A percentile compares a stretch with the other conserved stretches of the same genome.
phyloP scores from a whole-genome alignment of 1,139 yeast species.

The Taphrina populina region DNA sequence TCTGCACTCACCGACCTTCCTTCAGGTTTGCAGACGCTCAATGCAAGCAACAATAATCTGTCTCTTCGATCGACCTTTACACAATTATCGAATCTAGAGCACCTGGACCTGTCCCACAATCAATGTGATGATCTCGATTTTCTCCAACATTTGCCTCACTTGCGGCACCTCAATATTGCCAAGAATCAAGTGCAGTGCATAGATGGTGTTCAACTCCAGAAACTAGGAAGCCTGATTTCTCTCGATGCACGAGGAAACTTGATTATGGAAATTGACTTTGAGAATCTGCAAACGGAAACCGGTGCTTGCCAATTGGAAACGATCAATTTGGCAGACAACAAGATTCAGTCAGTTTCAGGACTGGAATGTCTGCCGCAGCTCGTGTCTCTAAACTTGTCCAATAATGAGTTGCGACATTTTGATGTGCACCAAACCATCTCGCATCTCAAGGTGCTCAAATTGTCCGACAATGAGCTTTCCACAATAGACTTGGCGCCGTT shows the following conservation, averaged over 20 bases:
- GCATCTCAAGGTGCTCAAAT: constrained; percentile 38
- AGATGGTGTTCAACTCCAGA: constrained; percentile 42
- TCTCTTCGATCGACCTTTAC: constrained; percentile 44
- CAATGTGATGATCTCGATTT: constrained; percentile 42
- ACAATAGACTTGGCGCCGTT: constrained; percentile 37
- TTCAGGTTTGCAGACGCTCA: constrained; percentile 41
- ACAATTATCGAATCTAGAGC: constrained; percentile 43
- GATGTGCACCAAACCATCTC: constrained; percentile 30
- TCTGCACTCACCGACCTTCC: constrained; percentile 47
- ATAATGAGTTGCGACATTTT: constrained; percentile 35
- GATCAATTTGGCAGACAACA: constrained; percentile 42
- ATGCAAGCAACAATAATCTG: constrained; percentile 42
- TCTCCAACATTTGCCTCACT: constrained; percentile 41
- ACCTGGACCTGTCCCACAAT: constrained; percentile 44
- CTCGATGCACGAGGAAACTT: constrained; percentile 42
- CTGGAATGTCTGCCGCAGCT: constrained; percentile 38
- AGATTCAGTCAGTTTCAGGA: constrained; percentile 41
- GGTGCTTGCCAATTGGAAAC: constrained; percentile 40
- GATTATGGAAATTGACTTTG: constrained; percentile 41
- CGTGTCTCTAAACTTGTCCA: constrained; percentile 37
- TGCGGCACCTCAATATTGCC: constrained; percentile 43
- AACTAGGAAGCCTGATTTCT: constrained; percentile 43
- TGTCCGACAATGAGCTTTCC: constrained; percentile 36
- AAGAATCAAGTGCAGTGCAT: constrained; percentile 42
- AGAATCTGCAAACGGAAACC: background rate